Percentiles rank a stretch among this genome's conserved stretches.
phyloP scores from a whole-genome alignment of 176 grass and related monocot genomes.

The Dactylis glomerata region DNA sequence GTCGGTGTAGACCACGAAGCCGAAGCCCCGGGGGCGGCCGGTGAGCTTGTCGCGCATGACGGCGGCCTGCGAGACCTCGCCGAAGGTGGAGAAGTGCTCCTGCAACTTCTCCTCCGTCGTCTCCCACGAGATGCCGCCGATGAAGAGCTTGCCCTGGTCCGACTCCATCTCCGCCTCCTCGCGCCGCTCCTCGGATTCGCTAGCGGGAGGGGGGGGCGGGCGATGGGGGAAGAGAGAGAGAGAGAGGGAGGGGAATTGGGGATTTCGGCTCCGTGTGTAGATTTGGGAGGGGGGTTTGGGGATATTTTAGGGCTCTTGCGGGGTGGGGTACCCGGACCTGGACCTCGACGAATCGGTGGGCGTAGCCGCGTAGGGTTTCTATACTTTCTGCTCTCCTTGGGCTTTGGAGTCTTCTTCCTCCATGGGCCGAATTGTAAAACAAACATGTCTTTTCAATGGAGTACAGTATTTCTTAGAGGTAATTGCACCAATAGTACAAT shows the following conservation, averaged over 20 bases:
- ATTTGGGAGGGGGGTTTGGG: slow-evolving; percentile 17
- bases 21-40: slow-evolving; percentile 92
- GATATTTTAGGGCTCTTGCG: slow-evolving; percentile 34
- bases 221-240: background rate
- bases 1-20: slow-evolving; percentile 91
- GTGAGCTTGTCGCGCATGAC: slow-evolving; percentile 95
- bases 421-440: background rate
- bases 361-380: slow-evolving; percentile 20
- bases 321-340: too few relatives aligned
- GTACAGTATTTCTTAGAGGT: too few relatives aligned
- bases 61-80: slow-evolving; percentile 74
- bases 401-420: background rate
- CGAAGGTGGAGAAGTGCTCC: slow-evolving; percentile 85
- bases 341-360: slow-evolving; percentile 6
- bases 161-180: slow-evolving; percentile 78
- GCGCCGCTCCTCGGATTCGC: slow-evolving; percentile 10
- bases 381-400: background rate
- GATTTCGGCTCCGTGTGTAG: slow-evolving; percentile 29
- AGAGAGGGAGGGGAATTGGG: slow-evolving; percentile 31
- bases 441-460: too few relatives aligned
- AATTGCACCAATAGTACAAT: too few relatives aligned
- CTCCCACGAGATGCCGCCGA: slow-evolving; percentile 99
- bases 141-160: slow-evolving; percentile 96
- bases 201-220: background rate
- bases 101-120: slow-evolving; percentile 93